These are phyloP conservation scores for Ramaria sp. DNA, from an alignment of 768 basidiomycete genomes.

Conservation along the genomic window DNA sequence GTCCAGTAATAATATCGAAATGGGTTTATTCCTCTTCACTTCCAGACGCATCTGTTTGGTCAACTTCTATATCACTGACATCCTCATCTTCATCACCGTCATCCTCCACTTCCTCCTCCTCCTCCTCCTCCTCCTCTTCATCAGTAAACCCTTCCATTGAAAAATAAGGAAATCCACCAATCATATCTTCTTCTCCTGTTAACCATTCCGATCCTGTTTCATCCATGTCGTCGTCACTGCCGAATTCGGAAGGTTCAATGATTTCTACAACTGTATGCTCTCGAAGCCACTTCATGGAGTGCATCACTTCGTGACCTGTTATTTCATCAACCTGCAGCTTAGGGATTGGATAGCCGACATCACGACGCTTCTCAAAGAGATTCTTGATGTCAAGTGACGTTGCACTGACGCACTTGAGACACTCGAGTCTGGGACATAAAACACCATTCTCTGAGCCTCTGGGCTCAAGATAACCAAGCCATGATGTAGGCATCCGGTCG, in stretches of 20 bases:
- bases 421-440: conserved; percentile 7
- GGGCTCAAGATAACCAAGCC: conserved; percentile 15
- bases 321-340: not conserved
- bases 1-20: too few species aligned
- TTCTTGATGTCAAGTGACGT: not conserved
- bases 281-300: not conserved
- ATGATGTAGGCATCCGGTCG: conserved; percentile 15
- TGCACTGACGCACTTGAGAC: not conserved
- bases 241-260: conserved; percentile 8
- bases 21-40: not conserved
- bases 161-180: conserved; percentile 1
- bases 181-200: not conserved
- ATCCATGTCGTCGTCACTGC: not conserved
- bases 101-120: conserved; percentile 20
- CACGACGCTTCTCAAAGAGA: not conserved
- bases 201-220: conserved; percentile 3
- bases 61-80: conserved; percentile 10
- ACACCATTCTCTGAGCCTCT: not conserved
- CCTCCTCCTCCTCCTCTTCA: conserved; percentile 10
- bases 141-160: not conserved
- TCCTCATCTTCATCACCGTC: conserved; percentile 11
- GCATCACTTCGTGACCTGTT: not conserved
- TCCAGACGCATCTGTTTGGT: conserved; percentile 4
- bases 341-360: not conserved
- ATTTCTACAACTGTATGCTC: not conserved